phyloP scores from a whole-genome alignment of 83 land plant genomes.

The Thuja plicata region DNA sequence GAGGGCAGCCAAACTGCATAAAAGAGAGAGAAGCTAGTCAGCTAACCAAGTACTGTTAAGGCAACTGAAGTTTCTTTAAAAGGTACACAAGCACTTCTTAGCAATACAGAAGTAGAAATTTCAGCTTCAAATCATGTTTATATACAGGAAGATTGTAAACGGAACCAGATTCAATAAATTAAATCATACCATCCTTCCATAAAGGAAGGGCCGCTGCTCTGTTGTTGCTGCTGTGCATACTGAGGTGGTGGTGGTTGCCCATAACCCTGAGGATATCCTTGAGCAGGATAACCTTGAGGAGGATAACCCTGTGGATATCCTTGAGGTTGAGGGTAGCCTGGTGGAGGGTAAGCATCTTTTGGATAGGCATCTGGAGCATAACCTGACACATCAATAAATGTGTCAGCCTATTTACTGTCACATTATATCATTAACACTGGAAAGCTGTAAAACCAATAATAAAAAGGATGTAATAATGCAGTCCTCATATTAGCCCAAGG shows the following conservation, averaged over 20 bases:
- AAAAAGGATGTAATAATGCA: background rate
- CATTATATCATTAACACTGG: background rate
- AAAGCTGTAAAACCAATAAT: background rate
- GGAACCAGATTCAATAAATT: background rate
- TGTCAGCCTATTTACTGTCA: background rate
- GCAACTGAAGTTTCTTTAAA: background rate
- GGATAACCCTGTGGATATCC: slow-evolving; percentile 45
- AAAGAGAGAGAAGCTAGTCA: background rate
- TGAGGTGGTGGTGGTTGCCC: slow-evolving; percentile 45
- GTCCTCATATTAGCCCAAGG: background rate
- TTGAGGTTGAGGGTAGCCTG: slow-evolving; percentile 12
- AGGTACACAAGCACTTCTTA: background rate
- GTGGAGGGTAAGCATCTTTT: slow-evolving; percentile 57
- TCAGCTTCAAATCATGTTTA: background rate
- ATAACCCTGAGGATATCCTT: slow-evolving; percentile 44
- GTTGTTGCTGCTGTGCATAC: slow-evolving; percentile 34
- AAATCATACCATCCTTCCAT: slow-evolving; percentile 60
- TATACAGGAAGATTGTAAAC: background rate
- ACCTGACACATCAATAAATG: slow-evolving; percentile 24
- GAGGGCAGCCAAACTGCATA: slow-evolving; percentile 37
- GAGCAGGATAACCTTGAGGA: slow-evolving; percentile 31
- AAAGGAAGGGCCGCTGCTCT: slow-evolving; percentile 27
- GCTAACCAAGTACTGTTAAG: background rate
- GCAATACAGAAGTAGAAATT: background rate
- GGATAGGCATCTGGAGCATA: slow-evolving; percentile 60